Evolutionary conservation across 805 yeast species (phyloP), one percentile per base, ranked within the genome.

Genomic region (Ogataea philodendri): DNA sequence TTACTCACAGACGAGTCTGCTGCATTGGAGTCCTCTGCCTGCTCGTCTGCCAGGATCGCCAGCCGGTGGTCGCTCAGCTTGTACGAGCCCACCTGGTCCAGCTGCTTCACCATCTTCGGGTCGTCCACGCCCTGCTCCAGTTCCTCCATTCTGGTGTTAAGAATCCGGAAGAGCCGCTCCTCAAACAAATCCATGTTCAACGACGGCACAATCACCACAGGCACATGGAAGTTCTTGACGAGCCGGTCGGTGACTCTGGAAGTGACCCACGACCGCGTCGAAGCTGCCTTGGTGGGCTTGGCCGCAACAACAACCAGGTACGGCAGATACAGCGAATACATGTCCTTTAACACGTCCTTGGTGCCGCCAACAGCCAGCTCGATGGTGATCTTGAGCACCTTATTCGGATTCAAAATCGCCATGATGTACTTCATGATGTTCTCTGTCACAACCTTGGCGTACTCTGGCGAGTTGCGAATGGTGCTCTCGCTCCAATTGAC

Each of bases 151-250:
- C 50, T 39, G 45, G 56, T 41, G 27, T 52, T 51, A 25, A 65
- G 30, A 7, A 59, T 54, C 10, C 57, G 59, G 35, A 69, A 69
- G 22, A 78, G 49, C 9, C 59, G 49, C 3, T 45, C 40, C 50
- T 78, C 84, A 57, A 73, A 79, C n/a, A 57, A 44, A 27, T 64
- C 63, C 76, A 76, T 68, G 37, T 78, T 76, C 43, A 65, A 54
- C 2, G 84, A 77, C 1, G 88, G 84, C 0, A 76, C 81, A 31
- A 81, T 72, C 15, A 81, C 67, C n/a, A 78, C 72, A 0, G 89
- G 88, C 10, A 80, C 69, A 4, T 80, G 77, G 46, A 70, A 78
- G 48, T 72, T 74, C 49, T 76, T 78, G 18, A 81, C 82, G 29
- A 81, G 63, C 31, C 84, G 62, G 52, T 80, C 85, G 15, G 83